Evolutionary conservation across 2,329 filamentous ascomycete species (phyloP).

Genomic region (Paraphaeosphaeria sporulosa): DNA sequence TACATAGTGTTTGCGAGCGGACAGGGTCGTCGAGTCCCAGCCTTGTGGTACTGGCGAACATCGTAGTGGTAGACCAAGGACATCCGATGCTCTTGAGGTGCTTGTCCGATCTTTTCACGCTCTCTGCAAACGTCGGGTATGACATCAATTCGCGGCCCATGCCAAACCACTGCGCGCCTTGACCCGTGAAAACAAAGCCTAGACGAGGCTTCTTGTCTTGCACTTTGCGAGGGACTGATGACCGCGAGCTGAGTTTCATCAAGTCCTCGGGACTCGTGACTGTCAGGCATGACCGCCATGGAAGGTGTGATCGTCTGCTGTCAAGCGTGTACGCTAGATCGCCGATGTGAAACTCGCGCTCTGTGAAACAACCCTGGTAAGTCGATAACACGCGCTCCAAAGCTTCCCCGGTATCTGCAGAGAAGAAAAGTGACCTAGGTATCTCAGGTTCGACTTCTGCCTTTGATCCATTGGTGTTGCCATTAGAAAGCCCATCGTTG

Average conservation of each 20-base stretch:
- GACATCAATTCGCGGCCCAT: conserved; percentile 49
- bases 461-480: neutral
- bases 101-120: conserved; percentile 5
- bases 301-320: neutral
- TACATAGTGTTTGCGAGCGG: conserved; percentile 11
- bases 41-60: neutral
- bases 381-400: neutral
- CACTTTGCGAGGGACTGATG: neutral
- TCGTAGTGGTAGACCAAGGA: conserved; percentile 7
- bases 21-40: conserved; percentile 2
- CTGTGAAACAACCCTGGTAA: neutral
- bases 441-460: neutral
- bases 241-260: neutral
- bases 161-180: conserved; percentile 51
- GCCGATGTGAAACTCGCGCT: neutral
- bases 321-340: conserved; percentile 5
- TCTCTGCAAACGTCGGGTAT: conserved; percentile 16
- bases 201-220: neutral
- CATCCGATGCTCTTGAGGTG: conserved; percentile 15
- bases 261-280: neutral
- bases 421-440: neutral
- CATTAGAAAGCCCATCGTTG: neutral
- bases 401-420: neutral
- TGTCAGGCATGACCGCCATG: neutral
- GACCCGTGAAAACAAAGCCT: conserved; percentile 50